phyloP scores from a whole-genome alignment of 2,329 filamentous ascomycete species.

The Chaetomium strumarium region DNA sequence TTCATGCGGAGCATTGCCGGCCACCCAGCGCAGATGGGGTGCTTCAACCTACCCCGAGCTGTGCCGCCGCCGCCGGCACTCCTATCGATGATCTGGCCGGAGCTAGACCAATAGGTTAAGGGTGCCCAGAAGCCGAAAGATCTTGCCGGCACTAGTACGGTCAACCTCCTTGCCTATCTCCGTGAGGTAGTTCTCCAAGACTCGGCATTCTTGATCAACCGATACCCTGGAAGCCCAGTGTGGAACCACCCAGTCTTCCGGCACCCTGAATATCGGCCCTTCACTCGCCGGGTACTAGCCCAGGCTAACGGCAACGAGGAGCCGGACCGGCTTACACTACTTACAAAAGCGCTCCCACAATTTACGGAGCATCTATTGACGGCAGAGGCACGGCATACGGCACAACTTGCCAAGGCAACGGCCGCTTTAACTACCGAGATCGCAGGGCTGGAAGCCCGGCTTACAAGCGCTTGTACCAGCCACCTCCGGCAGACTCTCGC shows the following conservation, averaged over 20 bases:
- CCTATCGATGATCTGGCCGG: background rate
- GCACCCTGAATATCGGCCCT: background rate
- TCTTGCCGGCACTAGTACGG: background rate
- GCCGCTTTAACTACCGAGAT: constrained; percentile 1
- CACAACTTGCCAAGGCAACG: background rate
- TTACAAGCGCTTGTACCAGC: background rate
- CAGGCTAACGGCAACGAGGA: background rate
- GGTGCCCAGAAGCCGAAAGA: background rate
- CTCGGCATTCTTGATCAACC: background rate
- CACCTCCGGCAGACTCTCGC: background rate
- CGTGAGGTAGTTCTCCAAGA: constrained; percentile 1
- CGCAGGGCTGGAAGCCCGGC: background rate
- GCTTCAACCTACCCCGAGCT: background rate
- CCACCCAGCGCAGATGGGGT: constrained; percentile 1
- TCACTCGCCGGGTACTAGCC: too few relatives aligned
- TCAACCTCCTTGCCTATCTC: background rate
- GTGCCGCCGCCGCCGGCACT: background rate
- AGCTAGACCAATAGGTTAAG: background rate
- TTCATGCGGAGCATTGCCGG: background rate
- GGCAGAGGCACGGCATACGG: background rate
- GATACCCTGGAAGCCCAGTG: background rate
- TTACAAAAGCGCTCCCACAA: background rate
- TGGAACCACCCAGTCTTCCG: constrained; percentile 1
- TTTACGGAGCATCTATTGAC: constrained; percentile 2
- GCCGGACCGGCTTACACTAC: background rate